Conservation (phyloP, 345 rosid species). For the Theobroma cacao region DNA sequence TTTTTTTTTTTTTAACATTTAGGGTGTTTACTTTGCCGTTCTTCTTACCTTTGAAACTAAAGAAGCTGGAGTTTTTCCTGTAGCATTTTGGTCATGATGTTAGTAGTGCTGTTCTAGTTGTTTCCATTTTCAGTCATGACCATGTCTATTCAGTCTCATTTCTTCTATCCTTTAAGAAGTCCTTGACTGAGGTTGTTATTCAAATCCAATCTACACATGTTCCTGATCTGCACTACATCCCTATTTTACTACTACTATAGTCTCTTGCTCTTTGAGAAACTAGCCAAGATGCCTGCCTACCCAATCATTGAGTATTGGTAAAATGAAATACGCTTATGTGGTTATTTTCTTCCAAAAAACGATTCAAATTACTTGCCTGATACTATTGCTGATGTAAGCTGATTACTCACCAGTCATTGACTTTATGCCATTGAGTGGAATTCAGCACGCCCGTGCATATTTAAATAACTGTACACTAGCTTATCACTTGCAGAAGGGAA, state of each 20-base stretch:
- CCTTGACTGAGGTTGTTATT: not conserved
- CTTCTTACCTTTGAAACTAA: not conserved
- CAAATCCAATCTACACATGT: not conserved
- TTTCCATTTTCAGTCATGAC: not conserved
- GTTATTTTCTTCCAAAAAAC: not conserved
- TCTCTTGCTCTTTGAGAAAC: not conserved
- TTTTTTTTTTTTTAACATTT: not conserved
- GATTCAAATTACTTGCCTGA: not conserved
- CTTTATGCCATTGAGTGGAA: not conserved
- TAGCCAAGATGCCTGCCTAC: not conserved
- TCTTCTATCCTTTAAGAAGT: not conserved
- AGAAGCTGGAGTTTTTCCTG: not conserved
- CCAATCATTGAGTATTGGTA: not conserved
- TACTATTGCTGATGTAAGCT: not conserved
- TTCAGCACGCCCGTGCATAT: not conserved
- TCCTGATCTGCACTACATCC: not conserved
- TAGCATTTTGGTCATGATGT: not conserved
- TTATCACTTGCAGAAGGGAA: not conserved
- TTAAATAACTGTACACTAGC: not conserved
- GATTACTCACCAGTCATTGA: not conserved
- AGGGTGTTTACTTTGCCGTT: not conserved
- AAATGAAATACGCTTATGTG: not conserved
- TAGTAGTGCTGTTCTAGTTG: not conserved
- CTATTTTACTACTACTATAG: not conserved
- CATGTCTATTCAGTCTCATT: slow-evolving; percentile 4